phyloP scores from a whole-genome alignment of 192 early-diverging fungal species.

The Backusella morwellensis region DNA sequence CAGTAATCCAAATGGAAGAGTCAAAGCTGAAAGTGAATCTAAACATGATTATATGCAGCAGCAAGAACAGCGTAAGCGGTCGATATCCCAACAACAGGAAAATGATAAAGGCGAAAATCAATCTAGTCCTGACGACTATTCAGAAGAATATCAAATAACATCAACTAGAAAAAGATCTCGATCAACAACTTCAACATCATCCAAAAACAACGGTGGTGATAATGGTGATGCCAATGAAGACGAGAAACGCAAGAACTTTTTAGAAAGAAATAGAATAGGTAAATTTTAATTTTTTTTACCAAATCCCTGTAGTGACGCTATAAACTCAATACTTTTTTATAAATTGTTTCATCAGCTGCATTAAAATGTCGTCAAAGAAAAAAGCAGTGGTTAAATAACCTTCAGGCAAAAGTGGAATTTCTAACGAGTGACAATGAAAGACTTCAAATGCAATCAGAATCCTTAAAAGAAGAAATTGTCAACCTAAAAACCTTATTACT shows the following conservation, averaged over 20 bases:
- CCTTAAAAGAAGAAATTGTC: constrained; percentile 68
- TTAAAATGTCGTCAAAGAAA: constrained; percentile 93
- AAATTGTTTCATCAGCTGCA: constrained; percentile 55
- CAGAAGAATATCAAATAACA: not conserved
- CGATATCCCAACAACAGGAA: constrained; percentile 1
- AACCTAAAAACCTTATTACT: constrained; percentile 69
- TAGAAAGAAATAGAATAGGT: constrained; percentile 90
- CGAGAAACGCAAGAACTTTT: constrained; percentile 73
- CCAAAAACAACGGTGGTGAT: constrained; percentile 28
- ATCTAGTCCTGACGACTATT: not conserved
- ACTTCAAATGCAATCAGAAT: constrained; percentile 53
- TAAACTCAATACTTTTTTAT: not conserved
- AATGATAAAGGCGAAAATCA: not conserved
- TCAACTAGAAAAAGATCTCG: not conserved
- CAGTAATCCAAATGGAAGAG: not conserved
- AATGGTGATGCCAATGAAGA: constrained; percentile 62
- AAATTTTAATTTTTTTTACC: constrained; percentile 9
- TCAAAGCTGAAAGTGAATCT: not conserved
- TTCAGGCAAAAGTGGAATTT: constrained; percentile 64
- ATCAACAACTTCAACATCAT: not conserved
- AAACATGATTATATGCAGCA: not conserved
- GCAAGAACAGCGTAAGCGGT: constrained; percentile 4
- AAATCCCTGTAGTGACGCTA: not conserved
- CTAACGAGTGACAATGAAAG: constrained; percentile 64
- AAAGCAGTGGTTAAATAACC: constrained; percentile 82